phyloP scores from a whole-genome alignment of 1,284 basidiomycete genomes.

The Garcileccinum viscosum region DNA sequence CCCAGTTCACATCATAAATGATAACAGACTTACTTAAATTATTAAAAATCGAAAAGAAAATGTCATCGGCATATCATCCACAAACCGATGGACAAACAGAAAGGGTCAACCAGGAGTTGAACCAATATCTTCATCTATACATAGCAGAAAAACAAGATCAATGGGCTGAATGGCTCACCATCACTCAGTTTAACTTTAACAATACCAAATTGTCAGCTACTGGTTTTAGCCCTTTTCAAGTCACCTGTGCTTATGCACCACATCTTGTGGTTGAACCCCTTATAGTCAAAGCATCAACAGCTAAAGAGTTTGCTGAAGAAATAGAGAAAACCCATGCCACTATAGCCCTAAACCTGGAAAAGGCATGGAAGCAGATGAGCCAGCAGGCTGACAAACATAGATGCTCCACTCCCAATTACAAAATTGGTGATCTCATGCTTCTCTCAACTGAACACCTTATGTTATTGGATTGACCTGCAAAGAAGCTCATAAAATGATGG shows the following conservation, averaged over 20 bases:
- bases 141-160: neutral
- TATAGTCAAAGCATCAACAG: neutral
- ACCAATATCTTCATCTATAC: neutral
- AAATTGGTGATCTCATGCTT: too few species aligned
- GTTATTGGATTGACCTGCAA: too few species aligned
- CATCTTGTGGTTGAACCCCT: neutral
- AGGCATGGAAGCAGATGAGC: too few species aligned
- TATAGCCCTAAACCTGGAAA: too few species aligned
- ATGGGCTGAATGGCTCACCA: neutral
- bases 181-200: neutral
- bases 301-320: neutral
- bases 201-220: neutral
- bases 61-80: neutral
- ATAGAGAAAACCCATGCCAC: too few species aligned
- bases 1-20: too few species aligned
- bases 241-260: neutral
- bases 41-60: neutral
- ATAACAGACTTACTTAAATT: neutral
- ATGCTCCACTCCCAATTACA: too few species aligned
- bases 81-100: neutral
- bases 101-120: rapidly evolving
- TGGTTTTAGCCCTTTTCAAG: neutral
- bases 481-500: too few species aligned
- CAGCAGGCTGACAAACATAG: too few species aligned
- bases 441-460: too few species aligned